Evolutionary conservation across 352 stramenopile species (phyloP).

Genomic region (Pythium chondricola): DNA sequence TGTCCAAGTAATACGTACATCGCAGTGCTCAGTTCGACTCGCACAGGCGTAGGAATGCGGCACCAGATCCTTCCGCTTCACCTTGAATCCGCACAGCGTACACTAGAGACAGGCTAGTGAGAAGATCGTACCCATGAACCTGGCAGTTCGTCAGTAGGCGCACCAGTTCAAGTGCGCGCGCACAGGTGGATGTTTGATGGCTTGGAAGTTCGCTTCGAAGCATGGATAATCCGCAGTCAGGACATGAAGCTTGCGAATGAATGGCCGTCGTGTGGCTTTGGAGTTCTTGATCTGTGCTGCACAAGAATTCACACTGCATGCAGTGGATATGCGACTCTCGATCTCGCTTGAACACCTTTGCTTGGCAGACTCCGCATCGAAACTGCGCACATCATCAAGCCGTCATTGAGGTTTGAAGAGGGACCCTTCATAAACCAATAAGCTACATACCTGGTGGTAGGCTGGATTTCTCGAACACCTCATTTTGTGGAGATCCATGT

Average conservation of each 20-base stretch:
- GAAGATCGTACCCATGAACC: not conserved
- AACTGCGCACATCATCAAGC: slow-evolving; percentile 19
- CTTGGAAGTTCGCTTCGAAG: slow-evolving; percentile 16
- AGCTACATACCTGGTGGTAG: slow-evolving; percentile 44
- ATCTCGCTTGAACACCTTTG: slow-evolving; percentile 23
- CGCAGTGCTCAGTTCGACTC: slow-evolving; percentile 47
- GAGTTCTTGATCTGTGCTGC: slow-evolving; percentile 9
- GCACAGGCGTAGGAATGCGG: slow-evolving; percentile 33
- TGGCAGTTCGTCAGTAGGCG: not conserved
- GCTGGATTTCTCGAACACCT: slow-evolving; percentile 34
- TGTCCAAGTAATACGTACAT: slow-evolving; percentile 20
- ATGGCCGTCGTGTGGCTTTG: slow-evolving; percentile 22
- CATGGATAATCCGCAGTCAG: slow-evolving; percentile 24
- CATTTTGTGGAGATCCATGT: slow-evolving; percentile 35
- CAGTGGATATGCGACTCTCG: slow-evolving; percentile 38
- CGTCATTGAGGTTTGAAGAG: not conserved
- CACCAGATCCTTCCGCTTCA: slow-evolving; percentile 35
- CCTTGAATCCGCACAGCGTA: slow-evolving; percentile 37
- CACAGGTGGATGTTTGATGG: slow-evolving; percentile 20
- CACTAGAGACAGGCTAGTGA: slow-evolving; percentile 21
- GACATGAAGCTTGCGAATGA: slow-evolving; percentile 18
- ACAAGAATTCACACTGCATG: slow-evolving; percentile 20
- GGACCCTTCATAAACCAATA: too few relatives aligned
- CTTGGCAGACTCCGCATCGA: slow-evolving; percentile 29
- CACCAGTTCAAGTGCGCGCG: slow-evolving; percentile 24